Evolutionary conservation across 495 filamentous ascomycete genomes (phyloP).

Genomic region (Trichoderma reesei): DNA sequence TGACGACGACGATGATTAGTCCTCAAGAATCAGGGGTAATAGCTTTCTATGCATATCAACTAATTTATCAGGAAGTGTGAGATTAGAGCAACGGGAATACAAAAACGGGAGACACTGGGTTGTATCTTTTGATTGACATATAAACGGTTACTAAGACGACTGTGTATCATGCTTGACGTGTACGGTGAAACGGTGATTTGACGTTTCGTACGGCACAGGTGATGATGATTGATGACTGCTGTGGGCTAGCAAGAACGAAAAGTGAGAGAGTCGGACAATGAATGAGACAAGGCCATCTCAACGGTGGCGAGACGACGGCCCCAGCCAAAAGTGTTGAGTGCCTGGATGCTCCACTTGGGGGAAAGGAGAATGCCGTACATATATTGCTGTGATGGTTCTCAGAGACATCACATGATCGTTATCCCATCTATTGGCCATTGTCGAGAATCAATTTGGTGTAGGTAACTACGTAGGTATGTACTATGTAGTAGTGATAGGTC

Average conservation of each 20-base stretch:
- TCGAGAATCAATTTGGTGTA: too few relatives aligned
- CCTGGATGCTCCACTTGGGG: background rate
- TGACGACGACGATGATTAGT: constrained; percentile 38
- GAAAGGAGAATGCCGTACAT: background rate
- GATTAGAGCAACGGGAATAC: background rate
- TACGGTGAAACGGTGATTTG: too few relatives aligned
- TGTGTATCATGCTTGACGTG: background rate
- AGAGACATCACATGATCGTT: too few relatives aligned
- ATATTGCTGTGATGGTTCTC: too few relatives aligned
- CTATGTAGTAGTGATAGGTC: too few relatives aligned
- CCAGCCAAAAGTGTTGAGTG: constrained; percentile 1
- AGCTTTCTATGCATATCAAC: background rate
- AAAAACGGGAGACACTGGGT: background rate
- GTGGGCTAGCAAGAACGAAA: background rate
- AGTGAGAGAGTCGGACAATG: background rate
- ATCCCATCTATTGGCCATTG: too few relatives aligned
- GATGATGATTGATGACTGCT: too few relatives aligned
- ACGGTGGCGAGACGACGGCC: background rate
- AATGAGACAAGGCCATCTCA: background rate
- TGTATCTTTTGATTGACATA: too few relatives aligned
- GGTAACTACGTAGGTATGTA: background rate
- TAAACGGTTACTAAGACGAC: too few relatives aligned
- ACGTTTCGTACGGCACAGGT: too few relatives aligned
- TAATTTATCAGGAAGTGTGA: background rate
- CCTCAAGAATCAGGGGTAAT: too few relatives aligned